Conservation (phyloP, 2,329 filamentous ascomycete genomes). For the Xylariaceae sp. region DNA sequence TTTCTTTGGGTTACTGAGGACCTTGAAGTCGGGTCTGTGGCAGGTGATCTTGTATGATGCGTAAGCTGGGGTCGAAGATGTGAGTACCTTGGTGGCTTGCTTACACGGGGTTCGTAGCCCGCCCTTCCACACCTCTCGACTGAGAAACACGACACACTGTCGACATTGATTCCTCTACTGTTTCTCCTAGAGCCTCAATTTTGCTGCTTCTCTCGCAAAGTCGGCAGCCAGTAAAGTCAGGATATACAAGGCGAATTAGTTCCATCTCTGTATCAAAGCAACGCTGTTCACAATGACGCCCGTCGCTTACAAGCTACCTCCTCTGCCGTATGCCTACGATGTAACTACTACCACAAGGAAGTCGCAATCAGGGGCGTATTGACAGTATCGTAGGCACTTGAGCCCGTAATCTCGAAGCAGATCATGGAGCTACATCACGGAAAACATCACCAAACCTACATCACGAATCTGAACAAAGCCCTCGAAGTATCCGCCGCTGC, state of each 20-base stretch:
- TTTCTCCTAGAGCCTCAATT: neutral
- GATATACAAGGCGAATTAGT: neutral
- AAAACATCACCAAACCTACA: conserved; percentile 77
- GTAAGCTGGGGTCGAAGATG: too few species aligned
- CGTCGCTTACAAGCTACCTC: conserved; percentile 58
- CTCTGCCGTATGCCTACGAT: conserved; percentile 66
- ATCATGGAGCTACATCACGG: conserved; percentile 80
- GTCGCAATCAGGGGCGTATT: neutral
- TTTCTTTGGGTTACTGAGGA: too few species aligned
- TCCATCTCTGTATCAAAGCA: neutral
- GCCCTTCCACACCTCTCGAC: neutral
- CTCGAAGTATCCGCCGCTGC: conserved; percentile 57
- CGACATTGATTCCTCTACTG: neutral
- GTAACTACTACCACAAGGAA: conserved; percentile 41
- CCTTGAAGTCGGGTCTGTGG: neutral
- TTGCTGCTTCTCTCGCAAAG: neutral
- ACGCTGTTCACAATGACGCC: conserved; percentile 27
- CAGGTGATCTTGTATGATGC: neutral
- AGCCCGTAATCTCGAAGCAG: conserved; percentile 69
- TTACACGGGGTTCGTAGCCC: neutral
- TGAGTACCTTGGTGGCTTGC: too few species aligned
- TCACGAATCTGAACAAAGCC: conserved; percentile 69
- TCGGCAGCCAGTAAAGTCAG: neutral
- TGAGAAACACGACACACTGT: neutral
- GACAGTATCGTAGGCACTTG: conserved; percentile 52